Base-by-base conservation (phyloP, 2,329 filamentous ascomycete genomes). In the Botrytis medusae region DNA sequence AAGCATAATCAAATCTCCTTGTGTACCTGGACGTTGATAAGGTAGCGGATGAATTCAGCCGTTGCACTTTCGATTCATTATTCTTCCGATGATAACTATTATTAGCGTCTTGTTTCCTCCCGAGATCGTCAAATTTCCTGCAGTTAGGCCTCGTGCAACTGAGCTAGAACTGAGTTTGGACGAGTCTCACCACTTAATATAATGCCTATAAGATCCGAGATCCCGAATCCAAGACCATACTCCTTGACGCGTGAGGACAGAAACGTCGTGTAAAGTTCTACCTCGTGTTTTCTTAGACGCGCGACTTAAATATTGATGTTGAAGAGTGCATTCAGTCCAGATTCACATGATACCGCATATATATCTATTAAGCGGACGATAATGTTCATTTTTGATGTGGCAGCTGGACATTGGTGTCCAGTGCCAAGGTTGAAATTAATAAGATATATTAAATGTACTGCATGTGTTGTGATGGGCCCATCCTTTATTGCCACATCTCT, bases 1-100 rank as follows among this genome's bases (percentile, higher is more conserved):
- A 34, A 48, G 10, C 63, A 37, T 37, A 18, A 48, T 37, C 44
- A 51, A 48, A 48, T 51, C 29, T 37, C 63, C 44, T 67, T 51
- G 16, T n/a, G 63, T 29, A 9, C 25, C 48, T 54, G 25, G 48
- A 14, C n/a, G 18, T 57, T 18, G 51, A 57, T 57, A 57, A 57
- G 51, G 51, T 20, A 37, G 32, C 63, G 32, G 44, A 67, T 68
- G 48, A 8, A 57, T 69, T 22, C n/a, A 69, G 65, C 65, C 48
- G 51, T 57, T n/a, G 9, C 48, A 40, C 25, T 68, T 44, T 57
- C n/a, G 48, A 57, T 59, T 57, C 48, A 42, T 69, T 51, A 57
- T 59, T 69, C 48, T 69, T 69, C 65, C 65, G 48, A 60, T 57
- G 51, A 57, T 32, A 10, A 14, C 48, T 69, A 57, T 57, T 69